These are phyloP conservation scores for Aspergillus sp. DNA, from an alignment of 2,329 filamentous ascomycete genomes.

Conservation along the genomic window DNA sequence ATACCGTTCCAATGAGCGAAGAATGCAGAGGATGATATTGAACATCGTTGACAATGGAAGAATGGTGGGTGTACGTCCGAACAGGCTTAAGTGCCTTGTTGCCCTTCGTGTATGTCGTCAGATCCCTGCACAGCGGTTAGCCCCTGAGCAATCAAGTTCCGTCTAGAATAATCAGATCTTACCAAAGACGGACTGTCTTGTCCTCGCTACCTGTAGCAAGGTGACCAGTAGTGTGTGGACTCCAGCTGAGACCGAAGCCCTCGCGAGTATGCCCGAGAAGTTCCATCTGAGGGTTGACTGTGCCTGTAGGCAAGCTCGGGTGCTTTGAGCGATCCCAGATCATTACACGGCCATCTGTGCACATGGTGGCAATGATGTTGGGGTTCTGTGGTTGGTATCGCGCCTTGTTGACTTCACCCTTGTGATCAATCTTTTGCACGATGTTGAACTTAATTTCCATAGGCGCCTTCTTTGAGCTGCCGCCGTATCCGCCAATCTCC, in stretches of 20 bases:
- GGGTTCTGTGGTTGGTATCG: constrained; percentile 97
- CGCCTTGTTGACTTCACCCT: constrained; percentile 96
- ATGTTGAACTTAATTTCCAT: constrained; percentile 82
- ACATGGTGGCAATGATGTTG: constrained; percentile 92
- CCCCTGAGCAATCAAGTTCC: background rate
- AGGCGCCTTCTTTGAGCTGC: constrained; percentile 65
- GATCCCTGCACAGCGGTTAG: constrained; percentile 60
- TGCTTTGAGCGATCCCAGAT: constrained; percentile 98
- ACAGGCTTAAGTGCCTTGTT: constrained; percentile 71
- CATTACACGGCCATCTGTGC: constrained; percentile 81
- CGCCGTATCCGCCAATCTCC: constrained; percentile 91
- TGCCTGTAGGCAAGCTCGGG: constrained; percentile 71
- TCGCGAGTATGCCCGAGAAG: constrained; percentile 83
- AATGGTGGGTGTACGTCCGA: constrained; percentile 82
- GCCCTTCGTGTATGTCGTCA: constrained; percentile 71
- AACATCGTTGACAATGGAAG: constrained; percentile 91
- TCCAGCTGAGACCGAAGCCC: constrained; percentile 94
- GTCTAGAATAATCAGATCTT: constrained; percentile 32
- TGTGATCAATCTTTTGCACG: constrained; percentile 94
- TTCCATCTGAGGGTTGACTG: constrained; percentile 78
- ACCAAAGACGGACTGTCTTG: constrained; percentile 88
- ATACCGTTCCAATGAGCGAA: constrained; percentile 86
- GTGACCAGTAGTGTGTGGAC: constrained; percentile 75
- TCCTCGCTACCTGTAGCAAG: constrained; percentile 92
- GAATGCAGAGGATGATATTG: constrained; percentile 88